Evolutionary conservation across 305 asterid genomes (phyloP), one percentile per base, ranked within the genome.

Genomic region (Fraxinus albicans): DNA sequence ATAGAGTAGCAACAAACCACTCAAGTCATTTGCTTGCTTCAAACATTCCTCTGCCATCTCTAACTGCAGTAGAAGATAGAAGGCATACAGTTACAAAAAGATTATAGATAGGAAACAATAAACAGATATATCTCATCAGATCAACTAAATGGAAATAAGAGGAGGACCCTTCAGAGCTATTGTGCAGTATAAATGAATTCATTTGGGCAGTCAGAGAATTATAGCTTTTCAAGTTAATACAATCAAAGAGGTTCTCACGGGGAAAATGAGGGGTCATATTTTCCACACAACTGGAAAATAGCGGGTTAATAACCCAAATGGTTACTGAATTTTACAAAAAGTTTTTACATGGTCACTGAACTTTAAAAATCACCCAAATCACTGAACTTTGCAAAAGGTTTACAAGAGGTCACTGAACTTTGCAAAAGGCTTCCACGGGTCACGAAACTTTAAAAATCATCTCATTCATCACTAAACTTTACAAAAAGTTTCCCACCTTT

Each of bases 31-130:
- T 74, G 99, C 99, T 77, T 95, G 93, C 92, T 94, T 93, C 90
- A 96, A 87, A 85, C 99, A 96, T 73, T 95, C 95, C 88, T 96
- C 99, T 15, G 98, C 94, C 99, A 92, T 87, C 87, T 89, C 98
- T 84, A 94, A 86, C 99, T 96, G 98, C 86, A 87, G 83, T 76
- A 89, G 33, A 65, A 55, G 85, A 82, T 6, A 85, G 80, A 79
- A 85, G 80, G 35, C 75, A 86, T 70, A 78, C 50, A 15, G 36
- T n/a, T 55, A 82, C 38, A 79, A 77, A 75, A 78, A 25, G 50
- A 36, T 58, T 23, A 67, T 78, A 77, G 53, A 77, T 34, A 83
- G 6, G 85, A 34, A 83, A 83, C 80, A 80, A 47, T 38, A 73
- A 73, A 88, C 19, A 36, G 75, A 55, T 29, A 44, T 35, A 79